These are phyloP conservation scores for Croton setiger DNA, from an alignment of 441 rosid genomes.

Conservation along the genomic window DNA sequence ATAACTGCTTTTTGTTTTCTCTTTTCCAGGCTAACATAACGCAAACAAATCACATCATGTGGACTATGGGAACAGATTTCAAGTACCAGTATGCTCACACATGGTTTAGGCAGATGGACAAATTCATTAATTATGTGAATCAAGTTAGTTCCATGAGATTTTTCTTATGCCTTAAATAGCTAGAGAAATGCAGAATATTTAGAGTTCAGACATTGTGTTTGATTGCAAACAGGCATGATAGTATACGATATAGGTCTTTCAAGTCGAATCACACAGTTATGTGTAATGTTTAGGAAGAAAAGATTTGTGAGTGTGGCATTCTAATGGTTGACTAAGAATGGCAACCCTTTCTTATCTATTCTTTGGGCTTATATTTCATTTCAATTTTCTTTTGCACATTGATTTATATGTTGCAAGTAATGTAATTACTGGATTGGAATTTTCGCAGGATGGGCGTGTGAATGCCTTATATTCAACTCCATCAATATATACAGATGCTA, in stretches of 20 bases:
- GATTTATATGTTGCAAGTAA: conserved; percentile 14
- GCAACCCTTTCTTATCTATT: not conserved
- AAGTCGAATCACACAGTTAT: not conserved
- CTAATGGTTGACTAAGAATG: not conserved
- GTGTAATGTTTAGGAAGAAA: not conserved
- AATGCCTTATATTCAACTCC: conserved; percentile 96
- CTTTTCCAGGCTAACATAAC: conserved; percentile 66
- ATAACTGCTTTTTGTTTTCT: not conserved
- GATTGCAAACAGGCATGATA: not conserved
- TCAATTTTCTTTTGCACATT: not conserved
- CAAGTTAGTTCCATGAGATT: conserved; percentile 35
- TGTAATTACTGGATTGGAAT: conserved; percentile 14
- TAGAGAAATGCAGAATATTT: not conserved
- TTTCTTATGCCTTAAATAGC: not conserved
- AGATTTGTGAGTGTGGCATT: not conserved
- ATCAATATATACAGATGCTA: conserved; percentile 93
- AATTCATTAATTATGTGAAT: conserved; percentile 72
- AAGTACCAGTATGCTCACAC: conserved; percentile 64
- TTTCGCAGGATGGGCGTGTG: conserved; percentile 83
- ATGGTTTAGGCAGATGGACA: conserved; percentile 74
- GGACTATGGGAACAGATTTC: conserved; percentile 86
- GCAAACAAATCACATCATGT: conserved; percentile 71
- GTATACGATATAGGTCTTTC: not conserved
- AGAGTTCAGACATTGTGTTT: not conserved
- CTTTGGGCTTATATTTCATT: not conserved